A percentile compares a stretch with the other conserved stretches of the same genome.
Evolutionary conservation across 192 early-diverging fungal genomes (phyloP).

Genomic region (Martensiomyces pterosporus): DNA sequence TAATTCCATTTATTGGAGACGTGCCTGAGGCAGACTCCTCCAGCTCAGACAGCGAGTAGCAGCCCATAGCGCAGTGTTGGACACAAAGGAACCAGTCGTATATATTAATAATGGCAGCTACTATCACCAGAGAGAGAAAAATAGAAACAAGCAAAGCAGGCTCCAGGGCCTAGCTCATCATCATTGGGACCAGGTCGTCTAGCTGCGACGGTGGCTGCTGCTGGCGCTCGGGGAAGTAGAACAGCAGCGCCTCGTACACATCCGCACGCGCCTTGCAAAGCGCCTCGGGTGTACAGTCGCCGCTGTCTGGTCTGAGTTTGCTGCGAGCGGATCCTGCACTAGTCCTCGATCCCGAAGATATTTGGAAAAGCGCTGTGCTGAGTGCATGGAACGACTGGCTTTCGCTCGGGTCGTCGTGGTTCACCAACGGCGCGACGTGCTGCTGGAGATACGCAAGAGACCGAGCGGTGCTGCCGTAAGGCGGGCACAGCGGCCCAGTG

Average conservation of each 20-base stretch:
- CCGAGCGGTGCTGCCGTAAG: conserved; percentile 14
- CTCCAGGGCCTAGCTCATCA: conserved; percentile 12
- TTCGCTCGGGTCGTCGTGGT: conserved; percentile 49
- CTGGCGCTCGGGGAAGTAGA: conserved; percentile 28
- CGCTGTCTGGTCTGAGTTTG: no score
- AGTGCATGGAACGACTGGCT: conserved; percentile 41
- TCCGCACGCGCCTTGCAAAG: conserved; percentile 22
- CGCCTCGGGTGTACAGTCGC: conserved; percentile 5
- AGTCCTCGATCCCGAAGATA: no score
- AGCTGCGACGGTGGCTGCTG: conserved; percentile 30
- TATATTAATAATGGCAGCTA: no score
- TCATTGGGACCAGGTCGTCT: conserved; percentile 11
- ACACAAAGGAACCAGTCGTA: no score
- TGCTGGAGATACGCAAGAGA: conserved; percentile 80
- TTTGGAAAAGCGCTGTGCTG: conserved; percentile 46
- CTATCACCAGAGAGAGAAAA: no score
- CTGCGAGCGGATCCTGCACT: no score
- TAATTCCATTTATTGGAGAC: conserved; percentile 63
- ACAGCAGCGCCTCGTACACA: conserved; percentile 37
- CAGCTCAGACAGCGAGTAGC: no score
- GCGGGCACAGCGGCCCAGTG: not conserved
- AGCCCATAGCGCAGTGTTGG: no score
- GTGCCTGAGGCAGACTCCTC: no score
- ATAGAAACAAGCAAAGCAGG: no score
- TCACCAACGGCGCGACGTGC: conserved; percentile 65